Evolutionary conservation across 148 eudicot genomes (phyloP), one percentile per base, ranked within the genome.

Genomic region (Rhododendron mucronatum): DNA sequence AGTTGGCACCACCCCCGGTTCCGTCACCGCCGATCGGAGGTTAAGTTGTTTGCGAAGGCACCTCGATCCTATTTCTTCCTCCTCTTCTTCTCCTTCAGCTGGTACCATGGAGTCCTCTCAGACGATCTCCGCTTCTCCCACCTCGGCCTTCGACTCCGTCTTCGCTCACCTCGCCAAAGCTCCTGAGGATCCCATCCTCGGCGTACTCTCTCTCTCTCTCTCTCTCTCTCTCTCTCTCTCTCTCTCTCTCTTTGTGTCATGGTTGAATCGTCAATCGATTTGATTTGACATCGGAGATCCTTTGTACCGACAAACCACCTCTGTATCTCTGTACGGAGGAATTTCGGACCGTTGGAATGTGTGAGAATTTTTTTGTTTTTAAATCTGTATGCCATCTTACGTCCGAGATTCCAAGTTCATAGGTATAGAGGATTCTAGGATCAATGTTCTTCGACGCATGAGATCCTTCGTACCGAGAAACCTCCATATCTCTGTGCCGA

Each of bases 161-260:
- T 97, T 97, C 85, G 89, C 86, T 79, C 98, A 97, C 86, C 88
- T 97, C 50, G 89, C 80, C 87, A 91, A 89, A 78, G 99, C 93
- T 75, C 99, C 98, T 53, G 99, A 97, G 92, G 99, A 97, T 93
- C 95, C 99, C 7, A 95, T 97, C 85, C 96, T 97, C 83, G 99
- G 99, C 89, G 99, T 97, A 91, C 51, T 20, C 37, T 74, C 50
- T 67, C 69, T 39, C 81, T 83, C 81, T 33, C 75, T 85, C 75
- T 69, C 44, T 51, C 41, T 78, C 53, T 78, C 39, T 81, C 69
- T 20, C n/a, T 33, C n/a, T 13, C 44, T 51, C 41, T 78, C 53
- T 78, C 39, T 81, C 69, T 20, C n/a, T 33, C n/a, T 13, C 11
- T 12, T 18, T n/a, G 20, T 55, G 0, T 44, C 0, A 26, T 26